Evolutionary conservation across 2,329 filamentous ascomycete species (phyloP).

Genomic region (Phialophora expanda): DNA sequence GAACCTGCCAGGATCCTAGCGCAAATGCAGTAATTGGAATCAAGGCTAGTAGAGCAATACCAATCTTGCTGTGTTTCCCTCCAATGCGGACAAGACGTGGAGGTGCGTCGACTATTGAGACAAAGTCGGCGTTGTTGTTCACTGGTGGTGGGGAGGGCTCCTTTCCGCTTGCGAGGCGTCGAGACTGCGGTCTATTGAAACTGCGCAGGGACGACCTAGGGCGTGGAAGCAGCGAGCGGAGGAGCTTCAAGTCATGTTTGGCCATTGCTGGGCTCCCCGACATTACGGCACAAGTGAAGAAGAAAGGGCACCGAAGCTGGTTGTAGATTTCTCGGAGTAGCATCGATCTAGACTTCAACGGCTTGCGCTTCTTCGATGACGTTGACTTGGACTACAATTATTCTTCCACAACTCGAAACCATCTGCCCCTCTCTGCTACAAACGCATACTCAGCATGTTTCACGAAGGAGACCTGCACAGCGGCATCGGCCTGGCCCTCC

Average conservation of each 20-base stretch:
- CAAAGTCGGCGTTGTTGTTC: conserved; percentile 78
- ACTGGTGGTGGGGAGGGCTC: conserved; percentile 11
- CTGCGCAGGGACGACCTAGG: conserved; percentile 6
- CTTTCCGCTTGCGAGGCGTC: conserved; percentile 24
- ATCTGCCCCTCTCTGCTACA: neutral
- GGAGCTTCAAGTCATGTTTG: conserved; percentile 26
- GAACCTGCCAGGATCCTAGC: conserved; percentile 93
- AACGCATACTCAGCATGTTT: conserved; percentile 65
- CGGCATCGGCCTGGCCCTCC: conserved; percentile 77
- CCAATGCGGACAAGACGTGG: conserved; percentile 77
- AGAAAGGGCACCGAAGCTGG: neutral
- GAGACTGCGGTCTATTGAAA: conserved; percentile 4
- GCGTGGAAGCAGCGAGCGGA: conserved; percentile 17
- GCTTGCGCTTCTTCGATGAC: conserved; percentile 3
- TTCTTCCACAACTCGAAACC: neutral
- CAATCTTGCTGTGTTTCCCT: conserved; percentile 61
- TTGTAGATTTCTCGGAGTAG: neutral
- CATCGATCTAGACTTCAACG: neutral
- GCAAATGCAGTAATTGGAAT: conserved; percentile 91
- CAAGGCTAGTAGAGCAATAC: conserved; percentile 59
- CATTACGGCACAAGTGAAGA: neutral
- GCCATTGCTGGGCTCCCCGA: conserved; percentile 20
- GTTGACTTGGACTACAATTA: neutral
- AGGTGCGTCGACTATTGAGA: conserved; percentile 85
- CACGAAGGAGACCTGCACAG: conserved; percentile 79